Percentiles rank a stretch among this genome's conserved stretches.
phyloP scores from a whole-genome alignment of 176 grass and related monocot species.

The Bothriochloa decipiens region DNA sequence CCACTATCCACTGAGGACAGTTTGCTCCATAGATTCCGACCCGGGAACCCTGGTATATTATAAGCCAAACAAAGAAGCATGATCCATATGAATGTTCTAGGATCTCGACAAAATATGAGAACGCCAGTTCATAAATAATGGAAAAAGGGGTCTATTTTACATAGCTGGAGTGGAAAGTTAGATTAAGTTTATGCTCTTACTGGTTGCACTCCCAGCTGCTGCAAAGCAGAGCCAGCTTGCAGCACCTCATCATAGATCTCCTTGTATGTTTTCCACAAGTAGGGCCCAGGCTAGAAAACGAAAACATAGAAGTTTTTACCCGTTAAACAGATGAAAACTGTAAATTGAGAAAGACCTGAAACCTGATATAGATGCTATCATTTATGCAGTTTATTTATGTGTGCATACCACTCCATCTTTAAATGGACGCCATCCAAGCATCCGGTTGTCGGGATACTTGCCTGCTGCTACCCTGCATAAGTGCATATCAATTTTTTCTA shows the following conservation, averaged over 20 bases:
- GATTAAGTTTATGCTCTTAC: conserved; percentile 45
- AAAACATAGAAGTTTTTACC: conserved; percentile 29
- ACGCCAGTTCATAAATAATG: conserved; percentile 1
- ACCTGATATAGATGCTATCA: neutral
- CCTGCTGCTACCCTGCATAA: conserved; percentile 70
- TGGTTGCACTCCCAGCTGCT: conserved; percentile 62
- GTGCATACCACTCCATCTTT: conserved; percentile 70
- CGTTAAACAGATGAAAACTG: conserved; percentile 11
- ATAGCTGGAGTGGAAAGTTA: conserved; percentile 8
- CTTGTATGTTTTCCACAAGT: conserved; percentile 95
- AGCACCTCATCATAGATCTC: conserved; percentile 90
- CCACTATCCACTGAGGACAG: conserved; percentile 92
- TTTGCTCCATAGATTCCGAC: conserved; percentile 91
- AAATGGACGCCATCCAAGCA: conserved; percentile 95
- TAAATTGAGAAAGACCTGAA: neutral
- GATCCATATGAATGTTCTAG: conserved; percentile 12
- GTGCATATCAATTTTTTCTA: neutral
- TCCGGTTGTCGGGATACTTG: conserved; percentile 80
- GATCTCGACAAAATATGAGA: conserved; percentile 5
- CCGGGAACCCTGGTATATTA: conserved; percentile 57
- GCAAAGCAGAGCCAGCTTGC: conserved; percentile 73
- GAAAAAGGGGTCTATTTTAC: neutral
- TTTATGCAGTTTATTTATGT: conserved; percentile 4
- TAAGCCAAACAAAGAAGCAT: conserved; percentile 36
- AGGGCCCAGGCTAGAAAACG: conserved; percentile 65